Conservation (phyloP, 768 basidiomycete species). For the Mycena belliarum region DNA sequence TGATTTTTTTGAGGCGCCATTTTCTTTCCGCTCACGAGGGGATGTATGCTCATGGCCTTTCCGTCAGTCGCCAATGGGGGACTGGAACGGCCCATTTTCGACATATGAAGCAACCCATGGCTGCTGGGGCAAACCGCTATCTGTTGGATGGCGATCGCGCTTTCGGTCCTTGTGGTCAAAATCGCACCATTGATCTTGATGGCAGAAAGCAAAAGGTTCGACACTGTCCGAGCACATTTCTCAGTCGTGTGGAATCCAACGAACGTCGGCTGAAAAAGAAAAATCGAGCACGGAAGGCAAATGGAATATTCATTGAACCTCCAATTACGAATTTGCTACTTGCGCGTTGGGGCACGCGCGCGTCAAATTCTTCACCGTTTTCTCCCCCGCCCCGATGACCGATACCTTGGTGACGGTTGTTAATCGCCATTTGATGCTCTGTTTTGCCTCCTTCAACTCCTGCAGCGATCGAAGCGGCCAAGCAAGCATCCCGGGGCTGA, state of each 20-base stretch:
- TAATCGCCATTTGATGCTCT: not conserved
- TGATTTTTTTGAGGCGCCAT: too few relatives aligned
- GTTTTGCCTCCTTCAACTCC: not conserved
- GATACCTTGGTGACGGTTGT: not conserved
- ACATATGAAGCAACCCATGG: constrained; percentile 3
- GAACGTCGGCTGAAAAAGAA: too few relatives aligned
- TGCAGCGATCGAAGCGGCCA: constrained; percentile 3
- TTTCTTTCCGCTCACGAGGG: not conserved
- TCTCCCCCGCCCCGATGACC: not conserved
- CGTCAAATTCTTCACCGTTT: not conserved
- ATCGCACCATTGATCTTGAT: not conserved
- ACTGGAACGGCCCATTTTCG: not conserved
- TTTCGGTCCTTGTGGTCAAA: constrained; percentile 4
- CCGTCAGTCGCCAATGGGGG: not conserved
- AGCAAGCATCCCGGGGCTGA: not conserved
- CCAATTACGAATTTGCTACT: not conserved
- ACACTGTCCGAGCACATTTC: too few relatives aligned
- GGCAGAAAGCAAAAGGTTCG: too few relatives aligned
- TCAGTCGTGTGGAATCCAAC: too few relatives aligned
- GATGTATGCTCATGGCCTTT: too few relatives aligned
- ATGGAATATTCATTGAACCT: too few relatives aligned
- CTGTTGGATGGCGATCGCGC: not conserved
- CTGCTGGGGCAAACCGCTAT: not conserved
- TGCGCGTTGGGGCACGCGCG: not conserved
- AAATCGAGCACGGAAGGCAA: too few relatives aligned